These are phyloP conservation scores for Babesia divergens DNA, from an alignment of 169 alveolate species.

Conservation along the genomic window DNA sequence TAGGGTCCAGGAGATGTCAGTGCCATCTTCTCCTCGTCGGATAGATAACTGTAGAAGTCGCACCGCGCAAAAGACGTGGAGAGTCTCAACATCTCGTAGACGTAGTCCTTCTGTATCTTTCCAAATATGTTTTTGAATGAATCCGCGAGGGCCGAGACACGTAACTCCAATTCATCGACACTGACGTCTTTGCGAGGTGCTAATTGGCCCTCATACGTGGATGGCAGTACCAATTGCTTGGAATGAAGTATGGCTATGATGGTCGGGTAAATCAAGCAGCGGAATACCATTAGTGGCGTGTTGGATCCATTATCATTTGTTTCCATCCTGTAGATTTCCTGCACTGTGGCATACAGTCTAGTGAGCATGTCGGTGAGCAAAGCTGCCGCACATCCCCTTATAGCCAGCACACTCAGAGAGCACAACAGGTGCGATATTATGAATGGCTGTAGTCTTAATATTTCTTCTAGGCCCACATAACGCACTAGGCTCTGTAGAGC, in stretches of 20 bases:
- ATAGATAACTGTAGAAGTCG: constrained; percentile 17
- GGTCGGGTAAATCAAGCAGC: constrained; percentile 18
- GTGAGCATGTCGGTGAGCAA: constrained; percentile 31
- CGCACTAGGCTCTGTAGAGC: constrained; percentile 20
- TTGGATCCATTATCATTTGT: not conserved
- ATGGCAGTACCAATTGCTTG: not conserved
- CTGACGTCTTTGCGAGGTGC: not conserved
- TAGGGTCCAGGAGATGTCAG: not conserved
- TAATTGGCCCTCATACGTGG: not conserved
- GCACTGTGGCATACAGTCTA: not conserved
- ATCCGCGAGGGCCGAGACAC: constrained; percentile 34
- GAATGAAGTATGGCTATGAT: constrained; percentile 34
- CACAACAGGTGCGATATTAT: constrained; percentile 31
- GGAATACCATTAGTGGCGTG: not conserved
- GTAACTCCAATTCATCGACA: not conserved
- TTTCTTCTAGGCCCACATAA: constrained; percentile 27
- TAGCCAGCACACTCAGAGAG: constrained; percentile 18
- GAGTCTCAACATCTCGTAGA: constrained; percentile 26
- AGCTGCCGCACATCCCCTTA: constrained; percentile 26
- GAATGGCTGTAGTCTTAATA: constrained; percentile 20
- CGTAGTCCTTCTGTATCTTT: constrained; percentile 20
- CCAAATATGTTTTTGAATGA: constrained; percentile 41
- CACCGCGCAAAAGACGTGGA: constrained; percentile 23
- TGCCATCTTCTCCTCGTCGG: not conserved
- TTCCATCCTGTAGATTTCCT: not conserved